Base-by-base conservation (phyloP, 2,329 filamentous ascomycete species). In the Sarocladiaceae sp. region DNA sequence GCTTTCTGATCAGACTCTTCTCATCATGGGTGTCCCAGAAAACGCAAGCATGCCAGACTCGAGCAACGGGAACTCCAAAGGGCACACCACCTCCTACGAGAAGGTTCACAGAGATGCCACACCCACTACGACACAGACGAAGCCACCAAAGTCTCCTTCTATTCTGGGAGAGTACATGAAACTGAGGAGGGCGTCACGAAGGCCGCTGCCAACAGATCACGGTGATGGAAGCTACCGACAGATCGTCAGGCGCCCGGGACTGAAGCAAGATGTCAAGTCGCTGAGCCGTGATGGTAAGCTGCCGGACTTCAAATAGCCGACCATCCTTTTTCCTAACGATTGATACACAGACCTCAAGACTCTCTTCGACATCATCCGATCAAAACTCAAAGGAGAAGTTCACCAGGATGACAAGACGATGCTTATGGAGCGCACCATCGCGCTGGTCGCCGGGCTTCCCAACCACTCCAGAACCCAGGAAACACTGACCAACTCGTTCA, bases 371-470 rank as follows among this genome's bases (percentile, higher is more conserved):
- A 64, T 88, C 29, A 66, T 87, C 46, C 73, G 75, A 45, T 71
- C 67, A 48, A 81, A 86, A 61, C 60, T 81, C 24, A 82, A 77
- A 52, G 81, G 83, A 1, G 72, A 74, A 46, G 68, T 77, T 39
- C 68, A 82, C 10, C 63, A 78, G 4, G 82, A 91, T 54, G 87
- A 91, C 66, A 85, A 84, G 64, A 85, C 81, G 2, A 85, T 87
- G 71, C 68, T 88, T 34, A 86, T 88, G 79, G 85, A 88, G 60
- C 71, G 78, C 6, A 72, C 83, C 4, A 87, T 88, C 48, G 76
- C 82, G 66, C 69, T 88, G 13, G 82, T 87, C 4, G 73, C 81
- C 11, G 75, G 74, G 24, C 67, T 88, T 26, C 82, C 82, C 1
- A 64, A 73, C 41, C 68, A 74, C 45, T 88, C 83, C 2, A 76